A percentile compares a stretch with the other conserved stretches of the same genome.
These are phyloP conservation scores for Ambrosiella xylebori DNA, from an alignment of 2,329 filamentous ascomycete genomes.

Conservation along the genomic window DNA sequence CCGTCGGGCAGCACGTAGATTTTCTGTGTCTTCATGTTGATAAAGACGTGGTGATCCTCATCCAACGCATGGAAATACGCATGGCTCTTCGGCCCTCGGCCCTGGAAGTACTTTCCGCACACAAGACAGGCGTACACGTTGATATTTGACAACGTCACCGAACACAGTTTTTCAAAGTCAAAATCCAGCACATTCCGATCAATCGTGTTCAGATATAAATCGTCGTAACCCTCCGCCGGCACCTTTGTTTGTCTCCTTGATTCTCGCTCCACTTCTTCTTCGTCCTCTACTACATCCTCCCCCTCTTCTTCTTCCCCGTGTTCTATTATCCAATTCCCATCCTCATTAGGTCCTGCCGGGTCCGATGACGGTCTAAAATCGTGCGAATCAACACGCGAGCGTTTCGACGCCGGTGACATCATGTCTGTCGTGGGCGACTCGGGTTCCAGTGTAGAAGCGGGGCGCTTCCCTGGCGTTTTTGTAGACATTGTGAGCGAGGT, in stretches of 20 bases:
- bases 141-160: slow-evolving; percentile 88
- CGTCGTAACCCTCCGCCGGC: slow-evolving; percentile 75
- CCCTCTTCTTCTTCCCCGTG: no score
- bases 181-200: slow-evolving; percentile 86
- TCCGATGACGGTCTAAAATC: slow-evolving; percentile 13
- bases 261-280: slow-evolving; percentile 23
- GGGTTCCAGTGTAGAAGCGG: slow-evolving; percentile 21
- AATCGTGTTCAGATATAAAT: slow-evolving; percentile 96
- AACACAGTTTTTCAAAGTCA: slow-evolving; percentile 97
- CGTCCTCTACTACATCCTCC: slow-evolving; percentile 1
- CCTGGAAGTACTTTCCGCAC: slow-evolving; percentile 96
- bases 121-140: slow-evolving; percentile 97
- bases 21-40: slow-evolving; percentile 88
- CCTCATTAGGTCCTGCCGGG: slow-evolving; percentile 5
- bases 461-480: slow-evolving; percentile 28
- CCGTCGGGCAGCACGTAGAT: slow-evolving; percentile 89
- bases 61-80: slow-evolving; percentile 97
- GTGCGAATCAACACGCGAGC: slow-evolving; percentile 29
- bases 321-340: slow-evolving; percentile 10
- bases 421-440: slow-evolving; percentile 31
- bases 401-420: slow-evolving; percentile 42
- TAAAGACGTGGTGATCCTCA: slow-evolving; percentile 89
- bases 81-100: slow-evolving; percentile 80
- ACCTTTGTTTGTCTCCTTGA: slow-evolving; percentile 24
- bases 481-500: neutral